Conservation (phyloP, 305 asterid species). For the Fraxinus nigra region DNA sequence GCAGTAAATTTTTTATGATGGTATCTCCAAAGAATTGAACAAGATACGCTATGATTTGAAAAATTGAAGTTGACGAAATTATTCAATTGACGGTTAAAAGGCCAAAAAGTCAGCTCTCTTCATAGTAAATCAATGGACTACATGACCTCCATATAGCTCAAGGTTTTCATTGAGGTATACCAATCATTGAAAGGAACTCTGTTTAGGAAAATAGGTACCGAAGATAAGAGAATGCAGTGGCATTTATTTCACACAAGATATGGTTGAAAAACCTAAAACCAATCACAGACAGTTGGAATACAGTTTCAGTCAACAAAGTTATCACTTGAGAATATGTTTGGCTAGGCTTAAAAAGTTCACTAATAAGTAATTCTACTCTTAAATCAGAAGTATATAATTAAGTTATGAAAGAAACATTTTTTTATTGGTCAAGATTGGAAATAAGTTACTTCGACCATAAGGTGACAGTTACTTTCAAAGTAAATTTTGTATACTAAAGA, state of each 20-base stretch:
- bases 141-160: not conserved
- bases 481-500: not conserved
- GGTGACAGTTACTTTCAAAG: not conserved
- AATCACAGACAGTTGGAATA: conserved; percentile 1
- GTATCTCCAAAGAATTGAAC: not conserved
- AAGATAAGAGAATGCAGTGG: not conserved
- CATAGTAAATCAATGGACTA: not conserved
- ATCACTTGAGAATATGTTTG: not conserved
- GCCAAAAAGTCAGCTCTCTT: not conserved
- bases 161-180: not conserved
- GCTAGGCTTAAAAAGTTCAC: not conserved
- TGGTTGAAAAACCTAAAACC: not conserved
- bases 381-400: not conserved
- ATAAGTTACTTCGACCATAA: not conserved
- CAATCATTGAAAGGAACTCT: not conserved
- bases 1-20: not conserved
- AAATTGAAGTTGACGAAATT: not conserved
- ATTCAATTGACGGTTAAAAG: not conserved
- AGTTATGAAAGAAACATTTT: not conserved
- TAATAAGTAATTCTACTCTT: not conserved
- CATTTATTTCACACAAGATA: not conserved
- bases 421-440: not conserved
- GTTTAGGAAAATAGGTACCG: not conserved
- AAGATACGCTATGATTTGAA: not conserved
- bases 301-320: conserved; percentile 17